phyloP scores from a whole-genome alignment of 495 filamentous ascomycete species.

The Penicillium waksmanii region DNA sequence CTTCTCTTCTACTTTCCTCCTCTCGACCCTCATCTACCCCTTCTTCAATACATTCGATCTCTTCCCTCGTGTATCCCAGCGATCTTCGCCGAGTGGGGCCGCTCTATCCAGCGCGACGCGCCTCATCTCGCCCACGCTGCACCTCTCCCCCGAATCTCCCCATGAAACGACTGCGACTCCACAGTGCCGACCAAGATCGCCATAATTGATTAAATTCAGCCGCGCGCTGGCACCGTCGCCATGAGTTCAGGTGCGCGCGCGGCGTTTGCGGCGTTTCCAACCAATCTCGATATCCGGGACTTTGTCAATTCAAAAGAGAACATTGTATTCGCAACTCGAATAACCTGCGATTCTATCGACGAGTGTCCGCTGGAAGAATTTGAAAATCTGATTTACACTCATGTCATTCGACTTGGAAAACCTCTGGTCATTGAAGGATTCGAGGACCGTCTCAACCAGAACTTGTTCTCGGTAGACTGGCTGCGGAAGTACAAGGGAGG shows the following conservation, averaged over 20 bases:
- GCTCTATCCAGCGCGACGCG: background rate
- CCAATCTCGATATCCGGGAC: conserved; percentile 72
- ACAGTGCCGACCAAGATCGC: background rate
- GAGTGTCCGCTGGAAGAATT: conserved; percentile 72
- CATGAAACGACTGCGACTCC: background rate
- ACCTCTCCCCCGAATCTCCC: background rate
- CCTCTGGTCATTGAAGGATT: conserved; percentile 84
- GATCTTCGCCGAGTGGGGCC: background rate
- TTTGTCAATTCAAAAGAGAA: conserved; percentile 79
- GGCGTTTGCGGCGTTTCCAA: conserved; percentile 81
- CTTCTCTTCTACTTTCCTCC: too few species aligned
- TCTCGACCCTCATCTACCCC: background rate
- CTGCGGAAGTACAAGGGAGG: conserved; percentile 70
- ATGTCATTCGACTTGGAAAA: conserved; percentile 81
- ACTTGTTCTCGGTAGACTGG: conserved; percentile 81
- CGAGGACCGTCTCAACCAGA: conserved; percentile 59
- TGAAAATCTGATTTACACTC: conserved; percentile 74
- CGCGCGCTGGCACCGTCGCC: conserved; percentile 1
- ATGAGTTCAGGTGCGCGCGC: conserved; percentile 43
- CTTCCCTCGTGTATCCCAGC: background rate
- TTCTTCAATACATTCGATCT: background rate
- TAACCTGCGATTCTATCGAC: conserved; percentile 74
- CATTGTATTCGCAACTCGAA: conserved; percentile 78
- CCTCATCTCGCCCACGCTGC: background rate
- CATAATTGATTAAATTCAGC: background rate